Conservation (phyloP, 2,329 filamentous ascomycete species). For the Pezicula rhizophila region DNA sequence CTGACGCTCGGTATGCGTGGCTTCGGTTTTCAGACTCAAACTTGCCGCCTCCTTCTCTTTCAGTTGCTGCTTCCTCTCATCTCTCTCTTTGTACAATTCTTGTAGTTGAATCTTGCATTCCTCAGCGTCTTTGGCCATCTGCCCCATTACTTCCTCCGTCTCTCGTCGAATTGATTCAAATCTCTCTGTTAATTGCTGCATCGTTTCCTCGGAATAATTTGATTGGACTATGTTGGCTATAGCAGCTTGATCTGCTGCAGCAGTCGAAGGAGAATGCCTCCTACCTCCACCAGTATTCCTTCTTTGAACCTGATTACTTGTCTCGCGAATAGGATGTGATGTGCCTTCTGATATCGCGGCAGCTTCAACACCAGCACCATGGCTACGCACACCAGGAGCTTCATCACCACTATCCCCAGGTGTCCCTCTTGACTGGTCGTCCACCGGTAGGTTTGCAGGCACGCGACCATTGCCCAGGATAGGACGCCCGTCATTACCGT, state of each 20-base stretch:
- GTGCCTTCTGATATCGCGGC: conserved; percentile 55
- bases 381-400: conserved; percentile 27
- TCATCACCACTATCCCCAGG: conserved; percentile 43
- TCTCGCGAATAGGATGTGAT: conserved; percentile 59
- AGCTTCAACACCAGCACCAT: conserved; percentile 55
- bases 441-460: conserved; percentile 48
- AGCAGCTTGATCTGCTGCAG: conserved; percentile 23
- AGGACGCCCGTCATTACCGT: conserved; percentile 57
- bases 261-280: conserved; percentile 67
- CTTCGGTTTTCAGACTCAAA: conserved; percentile 73
- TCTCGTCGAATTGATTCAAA: conserved; percentile 78
- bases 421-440: conserved; percentile 39
- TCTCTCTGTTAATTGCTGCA: conserved; percentile 74
- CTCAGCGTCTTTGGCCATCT: conserved; percentile 65
- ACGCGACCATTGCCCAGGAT: conserved; percentile 50
- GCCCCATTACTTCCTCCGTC: conserved; percentile 68
- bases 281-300: conserved; percentile 63
- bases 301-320: conserved; percentile 47
- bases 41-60: conserved; percentile 91
- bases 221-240: conserved; percentile 35
- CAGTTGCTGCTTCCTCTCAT: conserved; percentile 68
- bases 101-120: conserved; percentile 62
- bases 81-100: conserved; percentile 70
- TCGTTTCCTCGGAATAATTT: conserved; percentile 56
- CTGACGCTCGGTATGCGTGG: conserved; percentile 71